Evolutionary conservation across 140 eudicot species (phyloP).

Genomic region (Senecio squalidus): DNA sequence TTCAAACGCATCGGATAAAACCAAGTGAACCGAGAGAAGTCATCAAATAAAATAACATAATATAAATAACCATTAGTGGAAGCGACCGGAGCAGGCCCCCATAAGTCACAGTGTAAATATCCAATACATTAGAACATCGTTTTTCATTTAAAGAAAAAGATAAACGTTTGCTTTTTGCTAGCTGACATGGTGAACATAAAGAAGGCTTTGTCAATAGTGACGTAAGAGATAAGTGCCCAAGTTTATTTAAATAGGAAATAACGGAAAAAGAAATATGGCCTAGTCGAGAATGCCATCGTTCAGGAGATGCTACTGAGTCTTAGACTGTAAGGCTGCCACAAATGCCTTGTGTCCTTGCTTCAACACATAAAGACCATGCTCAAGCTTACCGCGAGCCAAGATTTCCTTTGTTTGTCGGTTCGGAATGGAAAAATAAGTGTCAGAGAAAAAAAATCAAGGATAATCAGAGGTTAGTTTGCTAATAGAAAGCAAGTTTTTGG

Average conservation of each 20-base stretch:
- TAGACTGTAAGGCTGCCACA: not conserved
- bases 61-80: too few relatives aligned
- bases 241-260: not conserved
- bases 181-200: not conserved
- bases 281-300: not conserved
- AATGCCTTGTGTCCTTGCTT: not conserved
- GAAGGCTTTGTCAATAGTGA: not conserved
- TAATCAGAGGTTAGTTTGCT: not conserved
- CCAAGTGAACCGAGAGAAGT: too few relatives aligned
- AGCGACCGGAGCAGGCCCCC: too few relatives aligned
- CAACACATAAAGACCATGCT: slow-evolving; percentile 1
- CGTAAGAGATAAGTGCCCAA: not conserved
- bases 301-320: too few relatives aligned
- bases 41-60: too few relatives aligned
- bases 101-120: not conserved
- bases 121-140: not conserved
- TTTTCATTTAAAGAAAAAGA: not conserved
- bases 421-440: not conserved
- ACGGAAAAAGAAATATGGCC: not conserved
- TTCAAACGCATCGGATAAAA: too few relatives aligned
- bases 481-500: not conserved
- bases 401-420: not conserved
- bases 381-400: not conserved
- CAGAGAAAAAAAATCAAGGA: not conserved
- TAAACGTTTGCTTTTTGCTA: not conserved